Evolutionary conservation across 768 basidiomycete genomes (phyloP), one percentile per base, ranked within the genome.

Genomic region (Leccinum boreale): DNA sequence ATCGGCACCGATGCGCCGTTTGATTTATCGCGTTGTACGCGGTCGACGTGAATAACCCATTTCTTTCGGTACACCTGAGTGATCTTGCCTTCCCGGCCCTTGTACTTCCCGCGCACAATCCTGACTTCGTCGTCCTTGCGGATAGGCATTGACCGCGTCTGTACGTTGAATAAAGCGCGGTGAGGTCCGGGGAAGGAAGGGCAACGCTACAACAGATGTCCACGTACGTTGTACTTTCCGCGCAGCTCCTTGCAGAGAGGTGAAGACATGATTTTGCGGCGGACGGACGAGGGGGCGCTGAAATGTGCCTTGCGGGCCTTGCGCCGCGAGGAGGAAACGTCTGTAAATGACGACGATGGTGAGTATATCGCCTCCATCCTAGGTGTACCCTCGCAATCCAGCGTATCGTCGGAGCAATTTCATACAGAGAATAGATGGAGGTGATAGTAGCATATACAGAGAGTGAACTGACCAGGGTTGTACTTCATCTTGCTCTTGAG

Each of bases 291-390:
- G 51, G 96, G 92, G 45, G 96, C 96, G 53, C 82, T 82, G 78
- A 98, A 98, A 84, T 99, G 97, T 65, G 90, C 90, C 86, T 97
- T 98, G 81, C 94, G 93, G 70, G 89, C 85, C 86, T 98, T 98
- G 85, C 97, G 92, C 75, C 94, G 87, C 70, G 92, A 93, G 65
- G 90, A 92, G 63, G 94, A 92, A 71, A 90, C 85, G 72, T 91
- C 94, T 94, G 66, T 50, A 28, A 61, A 64, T 49, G 61, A 60
- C 51, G 64, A 57, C 60, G 60, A 28, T 28, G 31, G 62, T 79
- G 62, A 79, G 76, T 59, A 73, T 62, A 53, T 62, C 58, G 49
- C 29, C 60, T 70, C 56, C 82, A 86, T 84, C 84, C 75, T 69
- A 66, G 67, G 54, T 51, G 55, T 62, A 56, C 58, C 51, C 50